Evolutionary conservation across 495 filamentous ascomycete genomes (phyloP).

Genomic region (Xylaria intraflava): DNA sequence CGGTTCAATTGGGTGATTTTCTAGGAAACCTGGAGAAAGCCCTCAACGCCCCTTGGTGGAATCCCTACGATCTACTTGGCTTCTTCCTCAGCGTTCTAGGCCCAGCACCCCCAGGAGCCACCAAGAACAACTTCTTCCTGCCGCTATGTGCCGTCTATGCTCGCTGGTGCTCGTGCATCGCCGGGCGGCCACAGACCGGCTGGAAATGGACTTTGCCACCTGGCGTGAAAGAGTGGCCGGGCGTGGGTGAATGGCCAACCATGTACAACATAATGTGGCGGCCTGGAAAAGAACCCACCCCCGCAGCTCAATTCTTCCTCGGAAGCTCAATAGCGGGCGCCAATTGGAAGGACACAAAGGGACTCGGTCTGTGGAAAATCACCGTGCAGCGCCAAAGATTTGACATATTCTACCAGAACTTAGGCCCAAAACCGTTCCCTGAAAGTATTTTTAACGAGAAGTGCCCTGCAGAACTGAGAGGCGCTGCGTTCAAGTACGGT

Average conservation of each 20-base stretch:
- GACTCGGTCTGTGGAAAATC: neutral
- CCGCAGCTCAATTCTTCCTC: neutral
- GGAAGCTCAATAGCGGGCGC: neutral
- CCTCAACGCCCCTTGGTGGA: neutral
- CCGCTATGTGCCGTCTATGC: neutral
- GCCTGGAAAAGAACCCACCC: neutral
- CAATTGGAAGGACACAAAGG: neutral
- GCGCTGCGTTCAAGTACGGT: neutral
- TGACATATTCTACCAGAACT: neutral
- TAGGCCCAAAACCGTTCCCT: neutral
- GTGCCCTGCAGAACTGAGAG: no score
- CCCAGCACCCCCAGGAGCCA: neutral
- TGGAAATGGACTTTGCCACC: no score
- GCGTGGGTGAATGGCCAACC: neutral
- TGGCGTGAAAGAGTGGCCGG: no score
- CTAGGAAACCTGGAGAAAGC: neutral
- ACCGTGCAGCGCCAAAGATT: neutral
- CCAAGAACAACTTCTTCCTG: neutral
- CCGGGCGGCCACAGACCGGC: neutral
- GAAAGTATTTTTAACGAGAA: no score
- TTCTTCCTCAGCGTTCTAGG: constrained; percentile 5
- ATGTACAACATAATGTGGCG: neutral
- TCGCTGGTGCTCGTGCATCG: neutral
- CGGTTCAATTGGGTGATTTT: neutral
- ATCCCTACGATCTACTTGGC: constrained; percentile 3